Base-by-base conservation (phyloP, 169 alveolate genomes). In the Eimeria praecox region DNA sequence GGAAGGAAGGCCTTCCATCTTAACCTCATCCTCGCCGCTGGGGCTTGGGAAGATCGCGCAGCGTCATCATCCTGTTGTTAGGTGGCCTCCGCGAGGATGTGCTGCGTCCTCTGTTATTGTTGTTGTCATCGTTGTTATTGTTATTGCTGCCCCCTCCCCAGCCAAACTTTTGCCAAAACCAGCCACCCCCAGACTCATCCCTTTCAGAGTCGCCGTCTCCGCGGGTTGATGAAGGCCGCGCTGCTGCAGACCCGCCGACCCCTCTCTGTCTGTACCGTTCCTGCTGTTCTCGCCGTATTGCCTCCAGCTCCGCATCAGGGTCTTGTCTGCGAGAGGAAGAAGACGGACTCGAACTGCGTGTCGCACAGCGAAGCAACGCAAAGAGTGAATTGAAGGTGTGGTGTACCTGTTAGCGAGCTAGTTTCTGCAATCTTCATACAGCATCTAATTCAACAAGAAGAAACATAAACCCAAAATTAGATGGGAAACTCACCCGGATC, bases 11-110 rank as follows among this genome's bases (percentile, higher is more conserved):
- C 66, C 71, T 82, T 33, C 90, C 69, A 46, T 42, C 38, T 82
- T 82, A 82, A 82, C 90, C 90, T 82, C 90, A 82, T 30, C 90
- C 90, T 44, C 90, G 18, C 30, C 90, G 40, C 90, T 82, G 90
- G 14, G 90, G 90, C 27, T 82, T 42, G 33, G 90, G 90, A 44
- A 82, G 90, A 82, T 82, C 90, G 66, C 90, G 90, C 69, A 82
- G 49, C 90, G 90, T 82, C 90, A 82, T 82, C 90, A 82, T 82
- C 90, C 90, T 46, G 90, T 49, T 82, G 46, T 22, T 44, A 52
- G 73, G 40, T 44, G 90, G 90, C 90, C 90, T 82, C 73, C 90
- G 12, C 14, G 90, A 82, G 62, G 90, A 46, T 1, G 71, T 46
- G 90, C 90, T 49, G 54, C 71, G 90, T n/a, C 90, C 90, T 52